A percentile compares a stretch with the other conserved stretches of the same genome.
Evolutionary conservation across 139 green algal genomes (phyloP).

Genomic region (Chlamydomonas eustigma): DNA sequence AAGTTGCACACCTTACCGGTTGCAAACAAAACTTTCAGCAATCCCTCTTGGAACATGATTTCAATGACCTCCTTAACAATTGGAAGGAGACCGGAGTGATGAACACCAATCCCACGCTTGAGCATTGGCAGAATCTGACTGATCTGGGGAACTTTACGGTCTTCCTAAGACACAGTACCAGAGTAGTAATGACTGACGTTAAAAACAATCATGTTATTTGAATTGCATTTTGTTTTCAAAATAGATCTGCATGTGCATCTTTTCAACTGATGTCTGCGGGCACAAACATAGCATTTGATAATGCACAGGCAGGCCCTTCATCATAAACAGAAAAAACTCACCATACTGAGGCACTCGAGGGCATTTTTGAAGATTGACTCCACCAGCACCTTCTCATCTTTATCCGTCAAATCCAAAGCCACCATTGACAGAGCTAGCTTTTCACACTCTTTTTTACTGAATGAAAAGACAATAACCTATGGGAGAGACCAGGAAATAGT

Average conservation of each 20-base stretch:
- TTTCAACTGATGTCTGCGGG: too few species aligned
- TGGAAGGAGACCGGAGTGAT: slow-evolving; percentile 92
- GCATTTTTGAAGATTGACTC: slow-evolving; percentile 60
- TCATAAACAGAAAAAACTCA: slow-evolving; percentile 8
- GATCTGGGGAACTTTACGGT: slow-evolving; percentile 75
- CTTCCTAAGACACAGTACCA: slow-evolving; percentile 45
- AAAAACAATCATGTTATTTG: too few species aligned
- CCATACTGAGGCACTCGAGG: slow-evolving; percentile 62
- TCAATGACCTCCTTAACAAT: slow-evolving; percentile 97
- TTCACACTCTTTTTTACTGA: slow-evolving; percentile 75
- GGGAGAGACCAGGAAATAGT: too few species aligned
- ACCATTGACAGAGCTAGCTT: slow-evolving; percentile 57
- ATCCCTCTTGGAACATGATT: slow-evolving; percentile 88
- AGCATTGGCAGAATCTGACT: slow-evolving; percentile 81
- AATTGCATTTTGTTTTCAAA: not conserved
- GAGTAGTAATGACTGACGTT: not conserved
- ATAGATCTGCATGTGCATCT: not conserved
- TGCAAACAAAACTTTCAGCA: slow-evolving; percentile 71
- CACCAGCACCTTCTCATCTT: slow-evolving; percentile 68
- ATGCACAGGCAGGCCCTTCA: too few species aligned
- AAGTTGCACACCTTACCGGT: too few species aligned
- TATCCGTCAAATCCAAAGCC: slow-evolving; percentile 54
- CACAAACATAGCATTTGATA: too few species aligned
- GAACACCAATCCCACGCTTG: slow-evolving; percentile 78
- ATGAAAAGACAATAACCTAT: slow-evolving; percentile 91